Evolutionary conservation across 2,329 filamentous ascomycete genomes (phyloP), one percentile per base, ranked within the genome.

Genomic region (Trichoderma koningii): DNA sequence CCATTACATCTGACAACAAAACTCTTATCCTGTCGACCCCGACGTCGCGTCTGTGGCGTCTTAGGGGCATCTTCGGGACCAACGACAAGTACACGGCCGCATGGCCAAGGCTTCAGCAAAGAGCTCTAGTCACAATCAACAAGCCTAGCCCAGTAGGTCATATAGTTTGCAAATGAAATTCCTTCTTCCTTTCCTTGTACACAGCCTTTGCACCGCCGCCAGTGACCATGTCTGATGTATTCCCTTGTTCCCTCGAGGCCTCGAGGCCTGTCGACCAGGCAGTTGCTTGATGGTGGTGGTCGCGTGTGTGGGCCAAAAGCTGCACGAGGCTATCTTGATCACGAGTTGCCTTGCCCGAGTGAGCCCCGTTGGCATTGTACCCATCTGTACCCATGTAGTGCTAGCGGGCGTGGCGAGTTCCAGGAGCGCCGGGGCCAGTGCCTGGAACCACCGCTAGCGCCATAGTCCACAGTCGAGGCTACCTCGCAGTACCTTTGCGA

Each of bases 151-250:
- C 47, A 59, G 47, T 62, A 62, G 59, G 19, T 62, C 59, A 62
- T 57, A 51, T 64, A 64, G 62, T 55, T 38, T 57, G 52, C 62
- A 64, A 64, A 34, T 56, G 34, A 57, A 64, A 56, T 64, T 47
- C 50, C 34, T 56, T 56, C 47, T 50, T 57, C 34, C 45, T 52
- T 53, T 57, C 30, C 53, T 48, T 64, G 7, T 30, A 51, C 48
- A 55, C 48, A 30, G 34, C 19, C 7, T 23, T 12, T 45, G n/a
- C n/a, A 26, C 5, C 5, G 41, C 47, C 21, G n/a, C 15, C 51
- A 30, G 41, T 34, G 30, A 34, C 9, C 28, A 45, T 42, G 41
- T 53, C 17, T 53, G 28, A 30, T 7, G 28, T 6, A 9, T 9
- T 7, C 28, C 28, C 2, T 34, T 9, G 30, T 34, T 34, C 7